These are phyloP conservation scores for Aphanomyces invadans DNA, from an alignment of 352 stramenopile species.

Conservation along the genomic window DNA sequence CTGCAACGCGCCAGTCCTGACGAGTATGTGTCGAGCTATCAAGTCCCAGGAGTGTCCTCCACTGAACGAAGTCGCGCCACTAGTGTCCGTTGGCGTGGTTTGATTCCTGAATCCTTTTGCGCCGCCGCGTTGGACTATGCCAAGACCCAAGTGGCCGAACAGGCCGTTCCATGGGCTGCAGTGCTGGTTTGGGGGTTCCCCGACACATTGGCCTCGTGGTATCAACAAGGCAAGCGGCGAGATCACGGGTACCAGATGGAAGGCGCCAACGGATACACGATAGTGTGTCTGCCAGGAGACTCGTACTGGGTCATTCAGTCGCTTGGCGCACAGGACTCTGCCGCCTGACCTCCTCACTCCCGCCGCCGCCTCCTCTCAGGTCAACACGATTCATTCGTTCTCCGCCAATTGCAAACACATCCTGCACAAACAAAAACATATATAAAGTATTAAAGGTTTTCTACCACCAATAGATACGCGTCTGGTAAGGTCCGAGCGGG, in stretches of 20 bases:
- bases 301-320: slow-evolving; percentile 69
- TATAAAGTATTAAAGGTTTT: background rate
- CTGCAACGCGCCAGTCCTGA: slow-evolving; percentile 45
- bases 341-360: slow-evolving; percentile 36
- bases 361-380: no score
- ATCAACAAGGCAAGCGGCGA: slow-evolving; percentile 36
- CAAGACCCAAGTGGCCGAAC: slow-evolving; percentile 38
- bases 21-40: slow-evolving; percentile 76
- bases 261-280: slow-evolving; percentile 68
- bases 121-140: slow-evolving; percentile 44
- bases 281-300: slow-evolving; percentile 57
- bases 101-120: slow-evolving; percentile 55
- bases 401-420: no score
- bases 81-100: slow-evolving; percentile 61
- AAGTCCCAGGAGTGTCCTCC: slow-evolving; percentile 31
- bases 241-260: slow-evolving; percentile 73
- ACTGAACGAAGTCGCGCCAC: slow-evolving; percentile 31
- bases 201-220: slow-evolving; percentile 62
- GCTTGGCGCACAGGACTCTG: slow-evolving; percentile 57
- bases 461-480: background rate
- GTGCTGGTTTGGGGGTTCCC: slow-evolving; percentile 74
- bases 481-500: no score
- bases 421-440: no score
- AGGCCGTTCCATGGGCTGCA: slow-evolving; percentile 53
- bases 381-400: no score